These are phyloP conservation scores for Ogataea zsoltii DNA, from an alignment of 805 yeast species.

Conservation along the genomic window DNA sequence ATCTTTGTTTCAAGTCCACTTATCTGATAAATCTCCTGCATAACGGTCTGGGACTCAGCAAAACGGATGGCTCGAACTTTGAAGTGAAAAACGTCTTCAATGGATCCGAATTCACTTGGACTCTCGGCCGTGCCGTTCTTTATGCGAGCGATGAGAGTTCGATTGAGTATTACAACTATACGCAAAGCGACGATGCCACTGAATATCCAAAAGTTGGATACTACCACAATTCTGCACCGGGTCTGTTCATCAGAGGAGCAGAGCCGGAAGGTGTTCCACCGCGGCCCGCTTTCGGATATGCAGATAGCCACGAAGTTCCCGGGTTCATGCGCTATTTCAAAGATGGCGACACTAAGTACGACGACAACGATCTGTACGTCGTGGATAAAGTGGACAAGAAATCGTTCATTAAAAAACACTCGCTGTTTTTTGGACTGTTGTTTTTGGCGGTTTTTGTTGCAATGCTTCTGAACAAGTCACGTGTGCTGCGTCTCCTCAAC, in stretches of 20 bases:
- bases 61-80: conserved; percentile 43
- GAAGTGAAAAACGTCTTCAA: conserved; percentile 60
- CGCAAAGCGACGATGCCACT: conserved; percentile 14
- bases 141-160: conserved; percentile 57
- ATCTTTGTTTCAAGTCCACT: conserved; percentile 60
- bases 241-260: conserved; percentile 52
- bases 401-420: conserved; percentile 18
- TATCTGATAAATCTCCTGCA: conserved; percentile 61
- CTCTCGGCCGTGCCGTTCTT: conserved; percentile 74
- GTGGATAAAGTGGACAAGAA: conserved; percentile 45
- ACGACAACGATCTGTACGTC: conserved; percentile 41
- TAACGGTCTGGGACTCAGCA: conserved; percentile 59
- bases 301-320: conserved; percentile 23
- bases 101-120: conserved; percentile 90
- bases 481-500: conserved; percentile 18
- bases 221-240: conserved; percentile 48
- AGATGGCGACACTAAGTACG: conserved; percentile 34
- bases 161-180: conserved; percentile 41
- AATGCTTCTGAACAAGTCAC: conserved; percentile 22
- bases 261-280: conserved; percentile 42
- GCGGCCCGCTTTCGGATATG: conserved; percentile 44
- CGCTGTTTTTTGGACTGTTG: conserved; percentile 10
- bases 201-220: conserved; percentile 41
- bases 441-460: conserved; percentile 5
- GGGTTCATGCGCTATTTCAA: conserved; percentile 21